Evolutionary conservation across 345 rosid genomes (phyloP), one percentile per base, ranked within the genome.

Genomic region (Bruguiera gymnorhiza): DNA sequence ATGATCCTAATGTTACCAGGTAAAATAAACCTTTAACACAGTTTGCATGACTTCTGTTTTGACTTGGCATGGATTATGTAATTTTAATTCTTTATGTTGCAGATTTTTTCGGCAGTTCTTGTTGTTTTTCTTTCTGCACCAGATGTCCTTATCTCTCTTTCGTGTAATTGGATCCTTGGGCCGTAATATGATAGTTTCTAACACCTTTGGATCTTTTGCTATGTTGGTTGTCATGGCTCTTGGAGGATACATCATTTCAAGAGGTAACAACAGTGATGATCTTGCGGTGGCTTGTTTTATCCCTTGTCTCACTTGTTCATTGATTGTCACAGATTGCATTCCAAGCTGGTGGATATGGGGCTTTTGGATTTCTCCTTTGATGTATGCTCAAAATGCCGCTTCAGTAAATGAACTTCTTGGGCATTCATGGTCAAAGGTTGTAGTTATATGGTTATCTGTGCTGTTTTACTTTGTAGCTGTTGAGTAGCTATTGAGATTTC

Each of bases 271-370:
- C 7, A 52, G 18, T 63, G 27, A 63, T 55, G 52, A 52, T 39
- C 60, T 71, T 66, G 32, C 71, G 19, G 21, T 70, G 43, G 34
- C 29, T 60, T 3, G 30, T 37, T 32, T 73, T 58, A 68, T 26
- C 23, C 8, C 24, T 70, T 50, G 32, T 61, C 59, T 60, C 16
- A 20, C 69, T 50, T 76, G 37, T 29, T 73, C 63, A 70, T 70
- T 74, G 67, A 31, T 50, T 71, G 56, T 83, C 71, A 71, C 90
- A 95, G 99, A 95, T 77, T 75, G 79, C 68, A 88, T 95, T 66
- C 99, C 99, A 16, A 76, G 74, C 34, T 92, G 99, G 99, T 95
- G 99, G 99, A 83, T 90, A 66, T 95, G 99, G 99, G 99, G 97
- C 74, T 95, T 76, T 83, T 95, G 99, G 99, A 61, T 92, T 60